Evolutionary conservation across 1,284 basidiomycete genomes (phyloP).

Genomic region (Naganishia albida): DNA sequence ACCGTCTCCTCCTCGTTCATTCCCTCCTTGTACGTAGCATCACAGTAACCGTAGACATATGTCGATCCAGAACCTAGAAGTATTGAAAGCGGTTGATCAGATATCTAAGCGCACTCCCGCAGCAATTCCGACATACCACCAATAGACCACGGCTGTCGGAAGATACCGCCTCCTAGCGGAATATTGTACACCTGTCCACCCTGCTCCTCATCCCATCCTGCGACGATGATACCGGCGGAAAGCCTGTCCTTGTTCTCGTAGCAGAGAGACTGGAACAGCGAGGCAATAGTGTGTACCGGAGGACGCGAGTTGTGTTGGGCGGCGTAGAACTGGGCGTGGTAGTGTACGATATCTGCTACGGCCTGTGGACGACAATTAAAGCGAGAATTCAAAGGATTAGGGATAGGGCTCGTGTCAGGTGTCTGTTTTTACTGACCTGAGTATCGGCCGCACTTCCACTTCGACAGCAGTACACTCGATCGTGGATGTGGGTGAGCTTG

Average conservation of each 20-base stretch:
- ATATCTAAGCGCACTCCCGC: neutral
- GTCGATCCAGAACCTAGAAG: conserved; percentile 89
- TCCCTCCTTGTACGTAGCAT: conserved; percentile 94
- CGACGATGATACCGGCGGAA: conserved; percentile 94
- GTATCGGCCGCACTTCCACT: conserved; percentile 98
- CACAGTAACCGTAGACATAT: conserved; percentile 98
- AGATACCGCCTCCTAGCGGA: conserved; percentile 87
- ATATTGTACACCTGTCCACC: conserved; percentile 98
- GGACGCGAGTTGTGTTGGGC: conserved; percentile 66
- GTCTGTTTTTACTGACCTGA: conserved; percentile 52
- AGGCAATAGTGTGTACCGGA: conserved; percentile 77
- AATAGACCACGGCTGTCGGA: conserved; percentile 95
- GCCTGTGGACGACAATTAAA: conserved; percentile 58
- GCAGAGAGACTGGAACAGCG: conserved; percentile 83
- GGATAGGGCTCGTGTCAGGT: neutral
- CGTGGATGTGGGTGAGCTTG: conserved; percentile 95
- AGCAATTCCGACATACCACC: conserved; percentile 64
- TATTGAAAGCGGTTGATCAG: neutral
- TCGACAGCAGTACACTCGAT: conserved; percentile 98
- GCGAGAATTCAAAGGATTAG: neutral
- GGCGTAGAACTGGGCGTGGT: conserved; percentile 79
- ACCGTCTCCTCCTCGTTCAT: conserved; percentile 89
- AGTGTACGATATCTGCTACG: conserved; percentile 88
- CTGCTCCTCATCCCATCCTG: conserved; percentile 90
- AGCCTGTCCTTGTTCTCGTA: conserved; percentile 92